A percentile compares a stretch with the other conserved stretches of the same genome.
phyloP scores from a whole-genome alignment of 176 grass and related monocot species.

The Microstegium vimineum region DNA sequence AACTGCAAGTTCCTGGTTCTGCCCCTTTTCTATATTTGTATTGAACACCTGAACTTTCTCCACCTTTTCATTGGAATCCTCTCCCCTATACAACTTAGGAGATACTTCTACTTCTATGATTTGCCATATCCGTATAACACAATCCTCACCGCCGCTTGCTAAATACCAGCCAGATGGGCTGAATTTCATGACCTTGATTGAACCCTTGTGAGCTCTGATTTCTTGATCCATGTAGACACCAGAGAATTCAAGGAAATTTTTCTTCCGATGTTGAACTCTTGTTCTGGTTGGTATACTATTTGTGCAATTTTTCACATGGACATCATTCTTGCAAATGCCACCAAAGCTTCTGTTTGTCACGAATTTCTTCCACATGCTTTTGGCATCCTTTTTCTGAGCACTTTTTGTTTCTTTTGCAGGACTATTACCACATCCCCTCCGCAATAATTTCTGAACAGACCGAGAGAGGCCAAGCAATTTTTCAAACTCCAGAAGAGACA shows the following conservation, averaged over 20 bases:
- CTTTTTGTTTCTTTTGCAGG: background rate
- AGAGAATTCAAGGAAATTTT: constrained; percentile 68
- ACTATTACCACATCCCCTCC: constrained; percentile 10
- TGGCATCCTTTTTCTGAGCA: constrained; percentile 39
- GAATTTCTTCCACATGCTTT: constrained; percentile 60
- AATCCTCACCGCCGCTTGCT: constrained; percentile 88
- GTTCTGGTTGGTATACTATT: constrained; percentile 33
- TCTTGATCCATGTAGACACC: constrained; percentile 77
- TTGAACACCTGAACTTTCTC: constrained; percentile 47
- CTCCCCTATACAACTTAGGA: constrained; percentile 29
- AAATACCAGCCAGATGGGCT: constrained; percentile 79
- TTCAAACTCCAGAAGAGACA: constrained; percentile 62
- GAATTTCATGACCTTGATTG: constrained; percentile 82
- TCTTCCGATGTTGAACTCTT: constrained; percentile 59
- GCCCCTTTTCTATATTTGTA: constrained; percentile 29
- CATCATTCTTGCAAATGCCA: constrained; percentile 45
- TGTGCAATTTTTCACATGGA: constrained; percentile 39
- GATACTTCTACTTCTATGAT: constrained; percentile 64
- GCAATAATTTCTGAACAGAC: constrained; percentile 34
- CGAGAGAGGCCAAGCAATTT: constrained; percentile 49
- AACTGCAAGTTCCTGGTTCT: constrained; percentile 41
- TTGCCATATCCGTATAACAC: constrained; percentile 66
- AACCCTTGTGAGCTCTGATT: constrained; percentile 84
- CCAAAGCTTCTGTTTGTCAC: constrained; percentile 34
- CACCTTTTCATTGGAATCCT: constrained; percentile 21